Evolutionary conservation across 495 filamentous ascomycete genomes (phyloP).

Genomic region (Barbatosphaeria neglecta): DNA sequence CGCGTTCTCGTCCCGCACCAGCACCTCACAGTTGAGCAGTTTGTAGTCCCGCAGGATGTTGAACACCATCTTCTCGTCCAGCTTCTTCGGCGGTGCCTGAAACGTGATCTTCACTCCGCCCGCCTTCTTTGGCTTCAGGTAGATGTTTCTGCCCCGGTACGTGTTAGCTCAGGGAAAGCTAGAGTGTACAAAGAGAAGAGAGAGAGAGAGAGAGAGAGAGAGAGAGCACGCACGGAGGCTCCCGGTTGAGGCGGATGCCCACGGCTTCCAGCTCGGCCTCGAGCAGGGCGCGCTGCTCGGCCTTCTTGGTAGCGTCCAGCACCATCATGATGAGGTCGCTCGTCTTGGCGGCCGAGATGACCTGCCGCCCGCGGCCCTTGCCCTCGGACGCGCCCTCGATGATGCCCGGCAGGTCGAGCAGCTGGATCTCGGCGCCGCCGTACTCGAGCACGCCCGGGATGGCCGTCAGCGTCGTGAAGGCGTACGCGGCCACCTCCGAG

Average conservation of each 20-base stretch:
- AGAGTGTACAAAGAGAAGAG: not conserved
- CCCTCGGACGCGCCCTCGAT: slow-evolving; percentile 96
- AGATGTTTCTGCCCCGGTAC: slow-evolving; percentile 84
- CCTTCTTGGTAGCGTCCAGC: slow-evolving; percentile 91
- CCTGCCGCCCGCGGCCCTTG: slow-evolving; percentile 90
- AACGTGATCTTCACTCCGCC: slow-evolving; percentile 99
- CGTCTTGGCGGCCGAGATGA: slow-evolving; percentile 98
- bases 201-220: not conserved
- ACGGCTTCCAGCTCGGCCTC: slow-evolving; percentile 94
- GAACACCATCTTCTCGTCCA: slow-evolving; percentile 96
- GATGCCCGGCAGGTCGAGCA: slow-evolving; percentile 96
- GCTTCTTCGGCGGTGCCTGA: slow-evolving; percentile 69
- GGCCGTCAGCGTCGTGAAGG: slow-evolving; percentile 95
- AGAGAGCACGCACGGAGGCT: slow-evolving; percentile 64
- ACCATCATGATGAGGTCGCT: slow-evolving; percentile 97
- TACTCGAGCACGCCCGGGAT: slow-evolving; percentile 98
- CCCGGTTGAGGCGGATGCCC: slow-evolving; percentile 84
- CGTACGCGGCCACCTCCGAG: slow-evolving; percentile 90
- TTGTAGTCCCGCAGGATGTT: slow-evolving; percentile 98
- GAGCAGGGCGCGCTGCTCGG: slow-evolving; percentile 81
- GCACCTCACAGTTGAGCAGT: slow-evolving; percentile 92
- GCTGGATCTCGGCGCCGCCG: slow-evolving; percentile 95
- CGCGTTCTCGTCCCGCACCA: slow-evolving; percentile 87
- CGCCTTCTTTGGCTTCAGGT: slow-evolving; percentile 93
- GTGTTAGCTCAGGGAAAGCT: slow-evolving; percentile 1